These are phyloP conservation scores for Dictyostelium brefeldianum DNA, from an alignment of 78 protist genomes.

Conservation along the genomic window DNA sequence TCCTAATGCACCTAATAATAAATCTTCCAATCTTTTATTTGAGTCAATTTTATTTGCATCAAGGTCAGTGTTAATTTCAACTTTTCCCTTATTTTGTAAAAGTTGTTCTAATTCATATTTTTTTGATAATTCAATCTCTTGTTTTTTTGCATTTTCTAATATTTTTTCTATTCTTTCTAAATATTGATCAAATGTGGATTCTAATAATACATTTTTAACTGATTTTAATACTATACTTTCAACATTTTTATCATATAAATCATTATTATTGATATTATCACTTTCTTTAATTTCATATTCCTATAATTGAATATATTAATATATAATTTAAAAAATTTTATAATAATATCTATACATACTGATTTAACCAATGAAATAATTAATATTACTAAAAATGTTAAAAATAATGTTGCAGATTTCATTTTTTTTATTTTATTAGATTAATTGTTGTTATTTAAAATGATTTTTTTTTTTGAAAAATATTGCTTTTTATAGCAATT, in stretches of 20 bases:
- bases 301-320: too few relatives aligned
- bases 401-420: too few relatives aligned
- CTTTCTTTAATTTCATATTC: neutral
- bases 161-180: neutral
- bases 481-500: too few relatives aligned
- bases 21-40: neutral
- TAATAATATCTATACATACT: too few relatives aligned
- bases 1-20: neutral
- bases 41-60: neutral
- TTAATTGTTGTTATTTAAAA: too few relatives aligned
- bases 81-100: neutral
- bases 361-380: too few relatives aligned
- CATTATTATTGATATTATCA: neutral
- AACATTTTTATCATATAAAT: neutral
- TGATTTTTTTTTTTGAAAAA: too few relatives aligned
- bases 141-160: neutral
- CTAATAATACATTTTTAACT: neutral
- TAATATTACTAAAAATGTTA: too few relatives aligned
- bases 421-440: too few relatives aligned
- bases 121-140: neutral
- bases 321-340: too few relatives aligned
- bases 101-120: neutral
- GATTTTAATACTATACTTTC: neutral
- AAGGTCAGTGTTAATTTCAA: neutral
- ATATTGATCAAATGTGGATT: neutral